These are phyloP conservation scores for Scedosporium apiospermum DNA, from an alignment of 2,329 filamentous ascomycete species.

Conservation along the genomic window DNA sequence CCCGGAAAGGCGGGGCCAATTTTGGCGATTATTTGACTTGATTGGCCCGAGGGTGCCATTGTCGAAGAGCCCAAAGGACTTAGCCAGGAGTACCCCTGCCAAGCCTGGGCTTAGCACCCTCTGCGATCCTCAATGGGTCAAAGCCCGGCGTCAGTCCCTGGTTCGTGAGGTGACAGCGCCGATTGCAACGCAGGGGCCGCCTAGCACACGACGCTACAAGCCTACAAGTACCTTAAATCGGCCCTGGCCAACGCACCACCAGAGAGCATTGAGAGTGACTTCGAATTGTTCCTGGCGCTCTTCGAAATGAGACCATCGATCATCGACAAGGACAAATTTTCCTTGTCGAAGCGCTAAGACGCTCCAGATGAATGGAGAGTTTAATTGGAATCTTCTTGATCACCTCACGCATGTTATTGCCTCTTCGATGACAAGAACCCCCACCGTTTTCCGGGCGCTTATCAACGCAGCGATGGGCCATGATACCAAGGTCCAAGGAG, in stretches of 20 bases:
- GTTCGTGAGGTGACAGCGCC: not conserved
- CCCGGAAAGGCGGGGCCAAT: not conserved
- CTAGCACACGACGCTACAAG: not conserved
- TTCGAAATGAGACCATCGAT: not conserved
- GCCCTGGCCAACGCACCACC: not conserved
- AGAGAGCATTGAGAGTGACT: no score
- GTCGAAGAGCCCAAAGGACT: not conserved
- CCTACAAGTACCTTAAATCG: no score
- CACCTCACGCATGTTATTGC: not conserved
- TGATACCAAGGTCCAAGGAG: not conserved
- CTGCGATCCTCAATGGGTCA: not conserved
- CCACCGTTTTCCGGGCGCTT: not conserved
- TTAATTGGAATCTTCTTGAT: not conserved
- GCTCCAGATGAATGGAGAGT: not conserved
- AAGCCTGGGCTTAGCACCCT: not conserved
- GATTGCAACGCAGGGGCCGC: slow-evolving; percentile 1
- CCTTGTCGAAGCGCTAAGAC: not conserved
- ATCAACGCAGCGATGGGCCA: not conserved
- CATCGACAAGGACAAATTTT: not conserved
- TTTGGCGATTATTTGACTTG: not conserved
- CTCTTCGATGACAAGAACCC: not conserved
- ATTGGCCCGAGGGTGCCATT: not conserved
- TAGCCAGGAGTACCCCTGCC: slow-evolving; percentile 4
- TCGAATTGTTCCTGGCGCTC: no score
- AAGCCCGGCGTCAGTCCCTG: not conserved